Base-by-base conservation (phyloP, 2,329 filamentous ascomycete species). In the Microcyclospora tardicrescens region DNA sequence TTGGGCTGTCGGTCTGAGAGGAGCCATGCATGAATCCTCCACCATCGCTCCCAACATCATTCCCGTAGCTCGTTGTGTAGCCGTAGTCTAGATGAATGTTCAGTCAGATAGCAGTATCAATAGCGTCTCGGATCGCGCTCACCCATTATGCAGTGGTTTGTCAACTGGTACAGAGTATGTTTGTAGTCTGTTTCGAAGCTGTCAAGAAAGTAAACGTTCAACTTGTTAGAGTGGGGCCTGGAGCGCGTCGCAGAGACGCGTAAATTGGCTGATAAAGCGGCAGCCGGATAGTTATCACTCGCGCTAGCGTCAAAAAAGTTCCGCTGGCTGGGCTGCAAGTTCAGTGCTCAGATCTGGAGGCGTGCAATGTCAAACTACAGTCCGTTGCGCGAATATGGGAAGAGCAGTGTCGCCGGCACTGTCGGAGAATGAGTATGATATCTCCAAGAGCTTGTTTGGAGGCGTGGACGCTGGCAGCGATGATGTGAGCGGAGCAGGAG, bases 391-490 rank as follows among this genome's bases (percentile, higher is more conserved):
- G 43, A 62, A 35, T 28, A 93, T 93, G 84, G 71, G 73, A 63
- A 70, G 69, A 58, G 77, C 75, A 55, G 72, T 72, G 41, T 96
- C 91, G 33, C 91, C 89, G 43, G 77, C 85, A 35, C 70, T 73
- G 42, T 96, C 89, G 36, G 89, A 96, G 63, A 82, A 79, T 48
- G 91, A 94, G 57, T 77, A 93, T 55, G 91, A 98, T 55, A 95
- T 98, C 38, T 77, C 85, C 14, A 78, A 73, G 44, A 79, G 81
- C 2, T 69, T 95, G 10, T 52, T 56, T 16, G 45, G 44, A 14
- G 81, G 89, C 53, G 73, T 77, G 38, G 72, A 70, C 41, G 69
- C 75, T 38, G 65, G 70, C 45, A 71, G 71, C 44, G 64, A 61
- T 44, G 64, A 61, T 44, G 66, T 66, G 37, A 66, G 33, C 16